Evolutionary conservation across 495 filamentous ascomycete genomes (phyloP).

Genomic region (Stereocaulon alpinum): DNA sequence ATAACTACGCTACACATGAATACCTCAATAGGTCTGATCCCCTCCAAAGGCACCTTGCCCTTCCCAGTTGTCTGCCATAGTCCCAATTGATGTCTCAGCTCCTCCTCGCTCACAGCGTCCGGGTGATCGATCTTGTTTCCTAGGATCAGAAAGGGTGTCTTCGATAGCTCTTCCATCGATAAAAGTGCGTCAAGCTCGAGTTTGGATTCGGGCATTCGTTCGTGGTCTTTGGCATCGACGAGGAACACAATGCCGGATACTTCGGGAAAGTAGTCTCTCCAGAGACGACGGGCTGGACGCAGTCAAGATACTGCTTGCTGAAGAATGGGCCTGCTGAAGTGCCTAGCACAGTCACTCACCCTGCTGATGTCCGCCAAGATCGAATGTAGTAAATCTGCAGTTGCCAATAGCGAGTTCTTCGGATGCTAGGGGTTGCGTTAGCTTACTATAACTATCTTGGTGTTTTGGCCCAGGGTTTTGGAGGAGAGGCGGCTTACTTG

Average conservation of each 20-base stretch:
- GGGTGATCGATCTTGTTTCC: conserved; percentile 99
- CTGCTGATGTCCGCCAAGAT: conserved; percentile 96
- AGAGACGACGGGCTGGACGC: conserved; percentile 67
- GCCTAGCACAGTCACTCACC: not conserved
- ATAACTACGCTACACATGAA: conserved; percentile 99
- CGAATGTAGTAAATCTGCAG: conserved; percentile 95
- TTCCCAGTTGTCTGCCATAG: conserved; percentile 97
- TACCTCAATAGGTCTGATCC: conserved; percentile 92
- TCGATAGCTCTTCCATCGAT: conserved; percentile 85
- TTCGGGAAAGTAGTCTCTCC: conserved; percentile 99
- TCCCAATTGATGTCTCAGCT: conserved; percentile 81
- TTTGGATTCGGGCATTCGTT: conserved; percentile 89
- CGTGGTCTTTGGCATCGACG: conserved; percentile 93
- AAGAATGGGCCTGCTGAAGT: too few species aligned
- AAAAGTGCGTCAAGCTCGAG: conserved; percentile 92
- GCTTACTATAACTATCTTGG: not conserved
- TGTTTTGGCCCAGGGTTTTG: not conserved
- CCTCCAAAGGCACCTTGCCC: conserved; percentile 93
- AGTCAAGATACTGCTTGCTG: not conserved
- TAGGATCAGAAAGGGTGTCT: conserved; percentile 90
- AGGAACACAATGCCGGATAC: conserved; percentile 97
- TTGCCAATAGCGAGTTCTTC: conserved; percentile 97
- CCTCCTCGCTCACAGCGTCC: conserved; percentile 89
- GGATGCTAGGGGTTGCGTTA: conserved; percentile 23
- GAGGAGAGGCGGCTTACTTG: conserved; percentile 41